phyloP scores from a whole-genome alignment of 2,329 filamentous ascomycete species.

The Thermoascus crustaceus region DNA sequence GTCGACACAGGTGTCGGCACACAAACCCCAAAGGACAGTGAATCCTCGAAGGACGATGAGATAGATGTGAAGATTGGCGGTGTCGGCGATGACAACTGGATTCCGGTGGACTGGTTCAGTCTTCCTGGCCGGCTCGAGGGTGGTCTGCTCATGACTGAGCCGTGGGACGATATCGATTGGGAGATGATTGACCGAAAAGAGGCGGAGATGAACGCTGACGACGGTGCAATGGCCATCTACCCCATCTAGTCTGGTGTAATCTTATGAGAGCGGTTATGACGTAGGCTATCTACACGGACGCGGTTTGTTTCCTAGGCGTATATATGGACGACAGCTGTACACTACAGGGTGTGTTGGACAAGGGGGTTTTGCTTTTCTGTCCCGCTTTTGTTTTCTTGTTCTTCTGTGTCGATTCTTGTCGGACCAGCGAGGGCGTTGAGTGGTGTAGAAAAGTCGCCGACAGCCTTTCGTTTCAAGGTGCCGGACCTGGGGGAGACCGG shows the following conservation, averaged over 20 bases:
- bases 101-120: slow-evolving; percentile 26
- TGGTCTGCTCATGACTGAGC: slow-evolving; percentile 17
- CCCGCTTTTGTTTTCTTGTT: slow-evolving; percentile 7
- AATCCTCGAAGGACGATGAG: slow-evolving; percentile 25
- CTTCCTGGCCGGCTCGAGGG: slow-evolving; percentile 19
- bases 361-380: slow-evolving; percentile 1
- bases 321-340: slow-evolving; percentile 10
- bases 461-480: slow-evolving; percentile 3
- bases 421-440: slow-evolving; percentile 18
- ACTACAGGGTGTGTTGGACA: slow-evolving; percentile 2
- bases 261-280: slow-evolving; percentile 7
- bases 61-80: slow-evolving; percentile 20
- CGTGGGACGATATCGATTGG: slow-evolving; percentile 32
- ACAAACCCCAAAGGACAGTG: slow-evolving; percentile 30
- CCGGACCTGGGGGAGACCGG: neutral
- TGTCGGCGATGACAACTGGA: slow-evolving; percentile 20
- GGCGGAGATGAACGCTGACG: slow-evolving; percentile 17
- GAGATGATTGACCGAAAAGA: slow-evolving; percentile 28
- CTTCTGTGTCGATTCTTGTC: slow-evolving; percentile 3
- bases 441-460: slow-evolving; percentile 10
- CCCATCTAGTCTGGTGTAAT: slow-evolving; percentile 15
- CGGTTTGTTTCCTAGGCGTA: slow-evolving; percentile 12
- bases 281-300: slow-evolving; percentile 5
- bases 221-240: slow-evolving; percentile 19
- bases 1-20: slow-evolving; percentile 26